Conservation (phyloP, 2,329 filamentous ascomycete species). For the Tolypocladium tropicale region DNA sequence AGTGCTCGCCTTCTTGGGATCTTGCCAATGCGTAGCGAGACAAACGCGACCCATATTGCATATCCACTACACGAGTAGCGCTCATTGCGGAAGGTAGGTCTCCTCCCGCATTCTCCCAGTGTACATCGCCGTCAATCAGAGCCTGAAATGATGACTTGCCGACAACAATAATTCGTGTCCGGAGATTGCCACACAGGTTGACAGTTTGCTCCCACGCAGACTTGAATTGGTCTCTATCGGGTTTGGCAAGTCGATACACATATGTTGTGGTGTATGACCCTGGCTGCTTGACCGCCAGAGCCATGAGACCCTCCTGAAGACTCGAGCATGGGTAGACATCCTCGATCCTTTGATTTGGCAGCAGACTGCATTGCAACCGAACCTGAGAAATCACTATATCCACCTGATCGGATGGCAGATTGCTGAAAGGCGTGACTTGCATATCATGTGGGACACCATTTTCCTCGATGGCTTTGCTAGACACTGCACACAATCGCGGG, state of each 20-base stretch:
- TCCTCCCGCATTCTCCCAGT: background rate
- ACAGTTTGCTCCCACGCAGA: background rate
- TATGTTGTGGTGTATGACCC: background rate
- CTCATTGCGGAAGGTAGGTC: background rate
- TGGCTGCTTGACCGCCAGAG: background rate
- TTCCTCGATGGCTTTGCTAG: background rate
- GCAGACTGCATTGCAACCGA: background rate
- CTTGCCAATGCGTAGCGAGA: background rate
- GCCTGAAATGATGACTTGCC: background rate
- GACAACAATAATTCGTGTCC: background rate
- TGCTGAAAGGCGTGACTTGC: background rate
- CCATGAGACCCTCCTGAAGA: background rate
- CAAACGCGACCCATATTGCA: background rate
- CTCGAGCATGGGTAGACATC: background rate
- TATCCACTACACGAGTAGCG: background rate
- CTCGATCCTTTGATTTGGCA: background rate
- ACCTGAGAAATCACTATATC: background rate
- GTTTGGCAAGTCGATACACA: background rate
- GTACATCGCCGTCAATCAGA: background rate
- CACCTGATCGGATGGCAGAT: background rate
- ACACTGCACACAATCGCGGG: background rate
- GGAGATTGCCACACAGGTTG: background rate
- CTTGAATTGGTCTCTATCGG: background rate
- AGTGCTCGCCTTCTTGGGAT: background rate
- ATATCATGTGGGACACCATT: background rate